Evolutionary conservation across 495 filamentous ascomycete species (phyloP).

Genomic region (Aspergillus saccharolyticus): DNA sequence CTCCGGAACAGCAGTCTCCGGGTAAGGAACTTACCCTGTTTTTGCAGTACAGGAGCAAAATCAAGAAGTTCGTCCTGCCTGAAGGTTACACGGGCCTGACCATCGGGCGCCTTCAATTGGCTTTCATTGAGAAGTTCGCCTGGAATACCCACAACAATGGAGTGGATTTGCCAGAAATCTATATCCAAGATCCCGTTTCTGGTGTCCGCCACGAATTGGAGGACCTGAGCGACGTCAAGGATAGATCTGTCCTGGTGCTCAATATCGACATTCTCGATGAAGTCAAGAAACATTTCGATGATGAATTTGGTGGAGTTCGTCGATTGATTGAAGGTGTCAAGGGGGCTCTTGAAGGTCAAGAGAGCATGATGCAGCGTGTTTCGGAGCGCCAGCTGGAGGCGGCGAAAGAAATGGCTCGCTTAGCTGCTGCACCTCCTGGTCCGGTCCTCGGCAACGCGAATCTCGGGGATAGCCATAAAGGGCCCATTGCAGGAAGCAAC

Average conservation of each 20-base stretch:
- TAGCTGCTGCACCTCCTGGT: conserved; percentile 62
- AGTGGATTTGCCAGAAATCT: conserved; percentile 89
- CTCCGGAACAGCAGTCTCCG: conserved; percentile 67
- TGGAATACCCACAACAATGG: conserved; percentile 97
- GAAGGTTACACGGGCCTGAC: conserved; percentile 80
- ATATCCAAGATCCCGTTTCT: conserved; percentile 92
- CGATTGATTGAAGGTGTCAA: conserved; percentile 76
- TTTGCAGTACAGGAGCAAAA: conserved; percentile 91
- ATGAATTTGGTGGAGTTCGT: conserved; percentile 76
- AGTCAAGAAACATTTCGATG: conserved; percentile 93
- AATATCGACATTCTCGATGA: conserved; percentile 96
- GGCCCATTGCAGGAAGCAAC: conserved; percentile 30
- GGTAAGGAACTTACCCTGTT: conserved; percentile 94
- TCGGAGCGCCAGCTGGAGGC: conserved; percentile 88
- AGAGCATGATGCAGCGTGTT: conserved; percentile 73
- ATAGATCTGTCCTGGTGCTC: conserved; percentile 85
- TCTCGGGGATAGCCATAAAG: conserved; percentile 13
- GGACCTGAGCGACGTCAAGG: conserved; percentile 90
- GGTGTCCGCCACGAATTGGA: conserved; percentile 94
- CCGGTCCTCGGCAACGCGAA: conserved; percentile 24
- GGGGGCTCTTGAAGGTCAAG: conserved; percentile 73
- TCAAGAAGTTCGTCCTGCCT: conserved; percentile 89
- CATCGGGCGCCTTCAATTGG: conserved; percentile 80
- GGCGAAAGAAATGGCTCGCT: conserved; percentile 81
- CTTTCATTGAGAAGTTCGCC: conserved; percentile 99